Base-by-base conservation (phyloP, 2,329 filamentous ascomycete species). In the Cladophialophora yegresii region DNA sequence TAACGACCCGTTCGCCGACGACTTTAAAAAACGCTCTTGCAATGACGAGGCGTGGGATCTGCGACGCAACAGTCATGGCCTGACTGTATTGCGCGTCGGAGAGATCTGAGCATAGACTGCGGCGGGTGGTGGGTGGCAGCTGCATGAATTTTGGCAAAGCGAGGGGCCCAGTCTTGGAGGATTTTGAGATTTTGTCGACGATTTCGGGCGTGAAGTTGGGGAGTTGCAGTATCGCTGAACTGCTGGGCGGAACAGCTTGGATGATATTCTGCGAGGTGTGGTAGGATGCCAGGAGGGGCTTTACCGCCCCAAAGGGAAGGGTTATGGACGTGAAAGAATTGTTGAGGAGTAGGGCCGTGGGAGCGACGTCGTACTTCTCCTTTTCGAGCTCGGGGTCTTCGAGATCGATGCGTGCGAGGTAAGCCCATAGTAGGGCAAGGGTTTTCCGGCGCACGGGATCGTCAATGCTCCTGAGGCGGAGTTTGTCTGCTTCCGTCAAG, bases 21-120 rank as follows among this genome's bases (percentile, higher is more conserved):
- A 99, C 96, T 83, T 99, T 99, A 87, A 99, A 99, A 79, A 96
- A 99, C 7, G 92, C 91, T 80, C 92, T 96, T 73, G 92, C 91
- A 10, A 99, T 87, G 63, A 90, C 85, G 61, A 99, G 83, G 68
- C 87, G 85, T 1, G 95, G 95, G 30, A 99, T 83, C 78, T 97
- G 91, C 71, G 87, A 87, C 30, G 92, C 93, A 32, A 97, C 89
- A 54, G 79, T 79, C 65, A 96, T 83, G 43, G 89, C 90, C 49
- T 88, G 84, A 68, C 86, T 81, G 78, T 96, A 96, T 76, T 97
- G 87, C 65, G 85, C 78, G 70, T 92, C 88, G 4, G 84, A 88
- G 43, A 99, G 80, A 47, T 82, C 82, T 47, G 82, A 83, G 22
- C 88, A 87, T 45, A 93, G 82, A 65, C 84, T 84, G 72, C 87